These are phyloP conservation scores for Margaritispora aquatica DNA, from an alignment of 495 filamentous ascomycete species.

Conservation along the genomic window DNA sequence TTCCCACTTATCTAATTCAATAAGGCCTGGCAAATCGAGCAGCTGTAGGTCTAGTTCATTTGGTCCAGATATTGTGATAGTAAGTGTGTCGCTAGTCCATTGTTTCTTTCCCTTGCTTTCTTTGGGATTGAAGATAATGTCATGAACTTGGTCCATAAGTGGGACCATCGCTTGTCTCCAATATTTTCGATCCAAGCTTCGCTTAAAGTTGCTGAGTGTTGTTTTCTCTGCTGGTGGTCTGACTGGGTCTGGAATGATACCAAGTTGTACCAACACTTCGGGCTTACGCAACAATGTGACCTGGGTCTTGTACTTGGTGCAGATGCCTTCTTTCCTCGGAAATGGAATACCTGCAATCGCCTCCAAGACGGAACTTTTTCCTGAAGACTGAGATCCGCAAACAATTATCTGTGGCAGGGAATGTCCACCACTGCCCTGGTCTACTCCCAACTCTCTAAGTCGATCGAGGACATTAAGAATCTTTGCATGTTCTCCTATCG, in stretches of 20 bases:
- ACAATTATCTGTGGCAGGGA: constrained; percentile 39
- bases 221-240: neutral
- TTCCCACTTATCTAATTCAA: neutral
- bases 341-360: constrained; percentile 57
- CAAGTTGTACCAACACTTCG: neutral
- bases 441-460: neutral
- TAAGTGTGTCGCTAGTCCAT: constrained; percentile 44
- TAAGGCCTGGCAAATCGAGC: neutral
- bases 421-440: neutral
- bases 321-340: constrained; percentile 40
- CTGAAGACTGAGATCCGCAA: constrained; percentile 48
- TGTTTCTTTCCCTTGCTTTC: constrained; percentile 34
- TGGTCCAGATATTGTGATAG: constrained; percentile 56
- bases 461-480: neutral
- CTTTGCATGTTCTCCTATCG: neutral
- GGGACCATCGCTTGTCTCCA: neutral
- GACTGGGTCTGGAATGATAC: neutral
- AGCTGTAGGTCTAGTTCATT: constrained; percentile 37
- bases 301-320: constrained; percentile 51
- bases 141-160: constrained; percentile 8
- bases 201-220: neutral
- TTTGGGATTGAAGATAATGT: constrained; percentile 24
- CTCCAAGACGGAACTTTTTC: constrained; percentile 61
- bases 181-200: constrained; percentile 20
- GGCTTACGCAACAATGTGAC: constrained; percentile 32